A percentile compares a stretch with the other conserved stretches of the same genome.
Conservation (phyloP, 2,329 filamentous ascomycete genomes). For the Thermomyces lanuginosus region DNA sequence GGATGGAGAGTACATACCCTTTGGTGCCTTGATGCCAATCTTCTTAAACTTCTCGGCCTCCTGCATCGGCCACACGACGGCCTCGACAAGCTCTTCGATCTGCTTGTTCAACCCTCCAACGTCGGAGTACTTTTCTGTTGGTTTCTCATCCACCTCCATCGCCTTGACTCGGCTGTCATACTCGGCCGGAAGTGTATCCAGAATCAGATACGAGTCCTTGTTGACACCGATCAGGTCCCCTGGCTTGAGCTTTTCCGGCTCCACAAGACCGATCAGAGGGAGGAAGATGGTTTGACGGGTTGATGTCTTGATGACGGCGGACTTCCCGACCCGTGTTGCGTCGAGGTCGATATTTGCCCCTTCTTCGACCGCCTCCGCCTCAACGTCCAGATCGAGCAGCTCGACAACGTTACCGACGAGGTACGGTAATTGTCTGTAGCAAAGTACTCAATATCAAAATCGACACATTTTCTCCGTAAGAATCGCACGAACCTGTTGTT, state of each 20-base stretch:
- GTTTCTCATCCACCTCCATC: constrained; percentile 99
- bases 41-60: constrained; percentile 98
- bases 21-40: constrained; percentile 98
- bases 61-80: constrained; percentile 99
- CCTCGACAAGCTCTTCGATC: constrained; percentile 96
- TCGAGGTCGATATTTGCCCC: constrained; percentile 97
- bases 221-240: constrained; percentile 96
- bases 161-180: constrained; percentile 98
- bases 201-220: constrained; percentile 94
- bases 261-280: constrained; percentile 88
- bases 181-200: constrained; percentile 91
- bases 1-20: constrained; percentile 47
- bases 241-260: constrained; percentile 86
- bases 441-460: constrained; percentile 1
- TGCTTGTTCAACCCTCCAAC: constrained; percentile 97
- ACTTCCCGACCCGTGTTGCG: constrained; percentile 91
- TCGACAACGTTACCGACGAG: constrained; percentile 97
- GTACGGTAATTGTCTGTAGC: constrained; percentile 76
- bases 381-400: constrained; percentile 88
- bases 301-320: constrained; percentile 97
- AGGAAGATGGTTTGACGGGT: constrained; percentile 97
- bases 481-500: constrained; percentile 70
- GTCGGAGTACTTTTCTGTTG: constrained; percentile 96
- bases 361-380: constrained; percentile 88
- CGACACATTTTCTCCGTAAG: background rate